Percentiles rank a stretch among this genome's conserved stretches.
phyloP scores from a whole-genome alignment of 192 early-diverging fungal species.

The Backusella parvicylindrica region DNA sequence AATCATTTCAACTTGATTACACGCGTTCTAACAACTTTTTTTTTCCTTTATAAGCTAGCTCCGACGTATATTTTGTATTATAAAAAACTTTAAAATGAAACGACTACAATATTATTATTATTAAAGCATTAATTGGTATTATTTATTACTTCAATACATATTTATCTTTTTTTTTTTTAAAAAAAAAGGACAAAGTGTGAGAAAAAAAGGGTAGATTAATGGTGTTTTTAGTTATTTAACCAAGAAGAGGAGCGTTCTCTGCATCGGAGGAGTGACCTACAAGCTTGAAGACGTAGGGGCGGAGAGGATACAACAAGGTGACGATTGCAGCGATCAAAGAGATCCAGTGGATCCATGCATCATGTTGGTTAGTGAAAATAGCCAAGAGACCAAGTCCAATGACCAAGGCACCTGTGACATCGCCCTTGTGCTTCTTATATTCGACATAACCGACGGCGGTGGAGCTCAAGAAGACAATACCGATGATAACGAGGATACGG shows the following conservation, averaged over 20 bases:
- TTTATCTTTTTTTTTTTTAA: not conserved
- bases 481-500: conserved; percentile 44
- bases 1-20: not conserved
- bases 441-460: conserved; percentile 62
- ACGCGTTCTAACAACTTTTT: not conserved
- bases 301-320: conserved; percentile 40
- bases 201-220: not conserved
- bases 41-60: not conserved
- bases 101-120: not conserved
- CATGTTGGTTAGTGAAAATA: conserved; percentile 43
- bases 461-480: conserved; percentile 49
- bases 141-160: conserved; percentile 4
- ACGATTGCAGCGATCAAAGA: conserved; percentile 43
- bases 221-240: conserved; percentile 29
- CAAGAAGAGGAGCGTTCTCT: conserved; percentile 50
- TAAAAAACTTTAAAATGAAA: not conserved
- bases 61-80: not conserved
- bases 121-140: not conserved
- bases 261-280: conserved; percentile 26
- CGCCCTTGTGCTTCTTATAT: conserved; percentile 52
- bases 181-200: conserved; percentile 1
- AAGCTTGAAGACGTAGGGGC: conserved; percentile 36
- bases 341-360: conserved; percentile 45
- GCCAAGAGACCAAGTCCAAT: conserved; percentile 55
- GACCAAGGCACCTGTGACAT: conserved; percentile 60